A percentile compares a stretch with the other conserved stretches of the same genome.
These are phyloP conservation scores for Aureobasidium pullulans DNA, from an alignment of 2,329 filamentous ascomycete species.

Conservation along the genomic window DNA sequence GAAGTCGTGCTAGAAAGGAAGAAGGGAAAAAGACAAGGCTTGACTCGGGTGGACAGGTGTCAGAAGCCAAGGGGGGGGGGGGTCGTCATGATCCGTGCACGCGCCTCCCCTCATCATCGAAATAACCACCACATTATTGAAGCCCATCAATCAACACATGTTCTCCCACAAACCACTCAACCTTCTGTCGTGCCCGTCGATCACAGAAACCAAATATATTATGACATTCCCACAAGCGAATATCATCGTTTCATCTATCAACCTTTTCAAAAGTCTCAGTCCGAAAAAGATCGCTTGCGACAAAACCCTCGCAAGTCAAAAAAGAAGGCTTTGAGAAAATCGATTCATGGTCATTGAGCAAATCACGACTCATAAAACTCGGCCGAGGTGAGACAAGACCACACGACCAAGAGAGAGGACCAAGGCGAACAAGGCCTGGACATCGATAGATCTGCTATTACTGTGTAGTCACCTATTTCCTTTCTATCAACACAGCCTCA, in stretches of 20 bases:
- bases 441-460: background rate
- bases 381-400: background rate
- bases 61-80: background rate
- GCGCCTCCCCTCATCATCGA: no score
- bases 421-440: background rate
- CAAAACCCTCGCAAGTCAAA: no score
- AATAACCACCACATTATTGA: no score
- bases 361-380: background rate
- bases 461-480: background rate
- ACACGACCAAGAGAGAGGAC: background rate
- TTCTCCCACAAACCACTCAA: background rate
- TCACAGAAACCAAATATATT: background rate
- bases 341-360: no score
- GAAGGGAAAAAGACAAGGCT: background rate
- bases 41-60: background rate
- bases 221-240: background rate
- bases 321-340: no score
- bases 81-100: background rate
- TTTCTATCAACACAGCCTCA: slow-evolving; percentile 6
- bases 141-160: no score
- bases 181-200: background rate
- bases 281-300: background rate
- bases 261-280: background rate
- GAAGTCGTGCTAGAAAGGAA: background rate
- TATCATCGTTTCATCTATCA: background rate